Evolutionary conservation across 192 early-diverging fungal genomes (phyloP).

Genomic region (Coemansia biformis): DNA sequence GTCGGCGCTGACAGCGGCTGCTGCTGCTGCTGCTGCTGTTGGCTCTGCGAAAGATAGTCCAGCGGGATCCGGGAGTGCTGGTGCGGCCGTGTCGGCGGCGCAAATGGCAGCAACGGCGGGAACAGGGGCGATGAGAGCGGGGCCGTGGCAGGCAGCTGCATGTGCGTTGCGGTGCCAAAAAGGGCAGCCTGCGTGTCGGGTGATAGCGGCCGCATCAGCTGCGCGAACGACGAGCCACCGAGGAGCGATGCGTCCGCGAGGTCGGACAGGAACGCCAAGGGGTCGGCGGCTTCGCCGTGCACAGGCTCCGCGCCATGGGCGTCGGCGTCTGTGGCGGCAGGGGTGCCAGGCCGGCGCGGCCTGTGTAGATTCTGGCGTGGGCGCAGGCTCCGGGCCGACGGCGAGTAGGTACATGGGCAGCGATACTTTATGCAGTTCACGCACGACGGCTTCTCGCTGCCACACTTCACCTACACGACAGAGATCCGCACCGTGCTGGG

Average conservation of each 20-base stretch:
- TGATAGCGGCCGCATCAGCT: constrained; percentile 40
- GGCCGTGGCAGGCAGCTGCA: constrained; percentile 9
- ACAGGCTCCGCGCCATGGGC: constrained; percentile 12
- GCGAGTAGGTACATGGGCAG: constrained; percentile 31
- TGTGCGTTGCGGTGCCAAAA: neutral
- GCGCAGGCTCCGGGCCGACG: constrained; percentile 37
- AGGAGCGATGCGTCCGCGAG: neutral
- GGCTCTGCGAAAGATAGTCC: too few species aligned
- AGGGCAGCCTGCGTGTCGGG: constrained; percentile 5
- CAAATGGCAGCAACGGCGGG: constrained; percentile 1
- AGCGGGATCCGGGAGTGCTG: neutral
- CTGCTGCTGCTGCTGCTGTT: constrained; percentile 5
- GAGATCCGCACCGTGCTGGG: neutral
- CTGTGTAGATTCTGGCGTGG: constrained; percentile 6
- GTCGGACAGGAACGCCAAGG: too few species aligned
- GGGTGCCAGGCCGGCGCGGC: too few species aligned
- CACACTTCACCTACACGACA: constrained; percentile 45
- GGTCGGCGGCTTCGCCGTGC: neutral
- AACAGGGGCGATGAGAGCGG: neutral
- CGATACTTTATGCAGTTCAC: constrained; percentile 43
- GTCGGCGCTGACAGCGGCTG: neutral
- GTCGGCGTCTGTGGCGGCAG: neutral
- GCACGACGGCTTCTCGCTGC: constrained; percentile 45
- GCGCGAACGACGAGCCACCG: constrained; percentile 30
- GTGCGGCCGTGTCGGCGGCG: too few species aligned